Base-by-base conservation (phyloP, 1,284 basidiomycete genomes). In the Rhodotorula sp. region DNA sequence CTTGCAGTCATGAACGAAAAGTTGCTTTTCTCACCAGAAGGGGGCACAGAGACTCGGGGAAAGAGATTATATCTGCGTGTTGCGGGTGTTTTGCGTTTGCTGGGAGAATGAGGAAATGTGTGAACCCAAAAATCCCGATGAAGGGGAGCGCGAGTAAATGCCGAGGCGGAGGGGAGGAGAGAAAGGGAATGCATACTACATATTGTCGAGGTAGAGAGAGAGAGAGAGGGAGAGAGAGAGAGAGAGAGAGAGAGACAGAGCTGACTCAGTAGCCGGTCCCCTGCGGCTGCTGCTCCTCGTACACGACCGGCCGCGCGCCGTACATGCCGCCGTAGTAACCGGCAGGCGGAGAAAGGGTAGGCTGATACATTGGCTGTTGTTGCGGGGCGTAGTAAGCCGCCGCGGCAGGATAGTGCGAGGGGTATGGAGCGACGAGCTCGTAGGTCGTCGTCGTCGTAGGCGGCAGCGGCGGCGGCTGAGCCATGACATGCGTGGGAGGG, bases 231-330 rank as follows among this genome's bases (percentile, higher is more conserved):
- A n/a, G n/a, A n/a, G n/a, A n/a, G n/a, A n/a, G n/a, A n/a, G n/a
- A n/a, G n/a, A n/a, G n/a, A n/a, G n/a, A n/a, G n/a, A n/a, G 42
- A 45, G 20, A 30, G 51, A 54, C 42, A 10, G 49, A 20, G 60
- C 14, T 24, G 14, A 20, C 44, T 65, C 64, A 65, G 49, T 66
- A 66, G 51, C 24, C n/a, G 20, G 14, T 18, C 58, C 64, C 24
- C 22, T 54, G 22, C 20, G 26, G 51, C 42, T 60, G 49, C 44
- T 44, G 30, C 8, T 44, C 64, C 10, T 49, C 59, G 53, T 15
- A 26, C 12, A 10, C 53, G 29, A 49, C 30, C 14, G 60, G 33
- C n/a, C 15, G 46, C n/a, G 18, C 42, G 17, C 20, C 42, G 37
- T 57, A 37, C 56, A 24, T 37, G 56, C 56, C 56, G 10, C 22